Base-by-base conservation (phyloP, 257 asterid genomes). In the Schizonepeta tenuifolia region DNA sequence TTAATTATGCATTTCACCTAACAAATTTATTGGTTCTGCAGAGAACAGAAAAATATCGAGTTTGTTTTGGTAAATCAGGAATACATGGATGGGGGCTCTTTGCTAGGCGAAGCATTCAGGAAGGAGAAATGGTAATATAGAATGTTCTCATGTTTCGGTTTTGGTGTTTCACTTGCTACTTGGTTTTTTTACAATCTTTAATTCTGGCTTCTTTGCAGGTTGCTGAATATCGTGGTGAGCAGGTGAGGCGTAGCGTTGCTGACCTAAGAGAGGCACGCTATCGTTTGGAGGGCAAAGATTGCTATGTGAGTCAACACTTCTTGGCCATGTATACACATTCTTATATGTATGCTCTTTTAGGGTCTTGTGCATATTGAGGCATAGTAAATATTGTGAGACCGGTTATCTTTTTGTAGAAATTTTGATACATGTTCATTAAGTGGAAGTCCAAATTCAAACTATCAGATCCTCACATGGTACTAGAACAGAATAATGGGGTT, bases 81-180 rank as follows among this genome's bases (percentile, higher is more conserved):
- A 89, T 95, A 68, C 99, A 95, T 79, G 99, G 98, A 64, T 95
- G 99, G 98, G 99, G 99, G 72, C 98, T 95, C 76, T 95, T 92
- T 87, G 98, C 98, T 60, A 83, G 90, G 71, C 73, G 87, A 72
- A 92, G 67, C 80, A 88, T 95, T 70, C 97, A 83, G 80, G 97
- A 88, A 84, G 98, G 98, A 67, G 91, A 92, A 70, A 92, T 95
- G 99, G 99, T 95, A 87, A 46, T 70, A 47, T 21, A 33, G 67
- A 41, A 67, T 55, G 67, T 53, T 49, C 56, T 53, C 11, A 24
- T 26, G 33, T 55, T 69, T 54, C 70, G 9, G 47, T 61, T 62
- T 58, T 21, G 26, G 41, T 47, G 58, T 9, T 31, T 69, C 67
- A 55, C 65, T 49, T 54, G 66, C 65, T 58, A 62, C 26, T 55